Base-by-base conservation (phyloP, 805 yeast species). In the Wickerhamiella sorbophila region DNA sequence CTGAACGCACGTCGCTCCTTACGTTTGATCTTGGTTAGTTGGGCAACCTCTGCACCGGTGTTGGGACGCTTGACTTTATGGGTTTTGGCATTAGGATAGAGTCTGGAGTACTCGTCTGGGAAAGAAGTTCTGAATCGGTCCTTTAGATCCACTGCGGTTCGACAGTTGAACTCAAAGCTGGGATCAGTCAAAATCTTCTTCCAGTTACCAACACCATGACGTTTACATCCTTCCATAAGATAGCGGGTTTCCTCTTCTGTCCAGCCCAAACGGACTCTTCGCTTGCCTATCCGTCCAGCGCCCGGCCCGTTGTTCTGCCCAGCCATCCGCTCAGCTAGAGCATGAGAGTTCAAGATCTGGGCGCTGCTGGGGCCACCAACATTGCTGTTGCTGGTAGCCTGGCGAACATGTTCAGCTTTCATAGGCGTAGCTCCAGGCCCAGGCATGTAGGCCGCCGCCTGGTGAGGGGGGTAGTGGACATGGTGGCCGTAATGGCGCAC, bases 181-280 rank as follows among this genome's bases (percentile, higher is more conserved):
- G 64, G 61, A 46, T 65, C 70, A 16, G 59, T 60, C 36, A 65
- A 54, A 26, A 65, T 65, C 55, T 66, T 66, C 48, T 65, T 65
- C 70, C 70, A 65, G 56, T 66, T 65, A 40, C 70, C 70, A 6
- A 63, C 67, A 4, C 67, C 67, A 45, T 62, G 63, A 29, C 55
- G 55, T 42, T 55, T 58, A 51, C 71, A 66, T 33, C 71, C 70
- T 33, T 62, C 62, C 55, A 66, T 54, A 5, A 65, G 56, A 43
- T 62, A 58, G 17, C 57, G 56, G 4, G 70, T 65, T 49, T 65
- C 70, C 41, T 57, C 60, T 36, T 62, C 66, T 22, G 67, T 57
- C 70, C 70, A 65, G 31, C 60, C 58, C 8, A 57, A 49, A 1
- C 65, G 56, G 12, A 58, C 57, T n/a, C 65, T 56, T 14, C 65